Evolutionary conservation across 2,329 filamentous ascomycete species (phyloP).

Genomic region (Elsinoe arachidis): DNA sequence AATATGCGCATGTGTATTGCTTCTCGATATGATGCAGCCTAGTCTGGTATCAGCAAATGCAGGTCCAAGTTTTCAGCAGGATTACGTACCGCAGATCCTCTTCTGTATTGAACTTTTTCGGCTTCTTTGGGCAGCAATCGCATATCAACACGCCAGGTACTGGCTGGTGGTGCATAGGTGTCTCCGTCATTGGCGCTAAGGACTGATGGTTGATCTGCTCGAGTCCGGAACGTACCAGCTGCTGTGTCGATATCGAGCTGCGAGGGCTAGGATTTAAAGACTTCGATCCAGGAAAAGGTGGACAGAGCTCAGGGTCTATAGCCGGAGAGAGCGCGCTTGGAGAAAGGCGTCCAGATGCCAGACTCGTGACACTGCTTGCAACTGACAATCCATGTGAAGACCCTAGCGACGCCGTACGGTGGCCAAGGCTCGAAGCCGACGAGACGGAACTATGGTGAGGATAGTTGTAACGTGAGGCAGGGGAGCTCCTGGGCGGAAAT

Average conservation of each 20-base stretch:
- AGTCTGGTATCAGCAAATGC: slow-evolving; percentile 20
- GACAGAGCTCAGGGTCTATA: slow-evolving; percentile 47
- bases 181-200: slow-evolving; percentile 31
- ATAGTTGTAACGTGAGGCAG: slow-evolving; percentile 44
- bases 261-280: slow-evolving; percentile 36
- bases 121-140: slow-evolving; percentile 94
- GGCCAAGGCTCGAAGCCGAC: slow-evolving; percentile 54
- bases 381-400: slow-evolving; percentile 51
- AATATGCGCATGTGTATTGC: slow-evolving; percentile 88
- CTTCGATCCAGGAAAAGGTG: slow-evolving; percentile 45
- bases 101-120: slow-evolving; percentile 82
- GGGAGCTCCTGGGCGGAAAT: slow-evolving; percentile 47
- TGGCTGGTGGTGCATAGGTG: slow-evolving; percentile 38
- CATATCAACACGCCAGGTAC: slow-evolving; percentile 58
- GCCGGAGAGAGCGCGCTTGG: slow-evolving; percentile 52
- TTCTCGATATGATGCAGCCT: slow-evolving; percentile 90
- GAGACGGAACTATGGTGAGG: slow-evolving; percentile 54
- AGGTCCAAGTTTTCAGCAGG: not conserved
- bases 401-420: slow-evolving; percentile 53
- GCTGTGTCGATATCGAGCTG: slow-evolving; percentile 33
- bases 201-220: slow-evolving; percentile 22
- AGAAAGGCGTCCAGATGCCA: slow-evolving; percentile 53
- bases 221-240: slow-evolving; percentile 32
- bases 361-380: slow-evolving; percentile 57
- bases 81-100: slow-evolving; percentile 70